These are phyloP conservation scores for Coemansia sp. DNA, from an alignment of 192 early-diverging fungal species.

Conservation along the genomic window DNA sequence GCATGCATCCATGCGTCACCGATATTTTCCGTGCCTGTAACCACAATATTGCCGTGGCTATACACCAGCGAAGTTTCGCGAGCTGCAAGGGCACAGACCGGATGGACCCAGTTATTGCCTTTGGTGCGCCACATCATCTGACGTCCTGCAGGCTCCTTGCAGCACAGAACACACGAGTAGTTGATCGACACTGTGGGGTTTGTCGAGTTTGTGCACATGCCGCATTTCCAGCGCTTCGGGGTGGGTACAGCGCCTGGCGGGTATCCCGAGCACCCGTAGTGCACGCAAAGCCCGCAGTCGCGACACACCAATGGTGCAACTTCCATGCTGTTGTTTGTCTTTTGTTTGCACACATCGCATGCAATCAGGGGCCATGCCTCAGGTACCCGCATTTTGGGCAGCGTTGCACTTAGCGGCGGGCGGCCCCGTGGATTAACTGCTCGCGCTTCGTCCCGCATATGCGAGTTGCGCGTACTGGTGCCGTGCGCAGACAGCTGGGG, in stretches of 20 bases:
- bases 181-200: slow-evolving; percentile 60
- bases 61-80: slow-evolving; percentile 53
- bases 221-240: slow-evolving; percentile 55
- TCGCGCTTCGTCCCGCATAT: slow-evolving; percentile 3
- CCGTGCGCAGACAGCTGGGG: slow-evolving; percentile 6
- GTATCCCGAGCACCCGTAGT: slow-evolving; percentile 44
- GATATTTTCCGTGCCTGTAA: slow-evolving; percentile 25
- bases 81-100: slow-evolving; percentile 62
- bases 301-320: slow-evolving; percentile 31
- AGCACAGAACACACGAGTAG: slow-evolving; percentile 66
- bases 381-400: slow-evolving; percentile 13
- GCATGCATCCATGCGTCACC: slow-evolving; percentile 25
- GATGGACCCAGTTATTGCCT: slow-evolving; percentile 77
- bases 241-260: slow-evolving; percentile 16
- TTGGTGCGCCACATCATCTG: slow-evolving; percentile 63
- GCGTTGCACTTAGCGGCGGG: slow-evolving; percentile 2
- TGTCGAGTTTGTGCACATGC: slow-evolving; percentile 60
- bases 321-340: slow-evolving; percentile 7
- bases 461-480: slow-evolving; percentile 1
- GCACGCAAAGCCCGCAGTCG: slow-evolving; percentile 51
- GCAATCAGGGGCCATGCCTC: slow-evolving; percentile 32
- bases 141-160: slow-evolving; percentile 23
- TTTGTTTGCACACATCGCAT: slow-evolving; percentile 36
- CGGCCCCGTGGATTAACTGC: background rate
- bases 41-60: slow-evolving; percentile 30